Evolutionary conservation across 1,284 basidiomycete genomes (phyloP).

Genomic region (Leccinum solheimii): DNA sequence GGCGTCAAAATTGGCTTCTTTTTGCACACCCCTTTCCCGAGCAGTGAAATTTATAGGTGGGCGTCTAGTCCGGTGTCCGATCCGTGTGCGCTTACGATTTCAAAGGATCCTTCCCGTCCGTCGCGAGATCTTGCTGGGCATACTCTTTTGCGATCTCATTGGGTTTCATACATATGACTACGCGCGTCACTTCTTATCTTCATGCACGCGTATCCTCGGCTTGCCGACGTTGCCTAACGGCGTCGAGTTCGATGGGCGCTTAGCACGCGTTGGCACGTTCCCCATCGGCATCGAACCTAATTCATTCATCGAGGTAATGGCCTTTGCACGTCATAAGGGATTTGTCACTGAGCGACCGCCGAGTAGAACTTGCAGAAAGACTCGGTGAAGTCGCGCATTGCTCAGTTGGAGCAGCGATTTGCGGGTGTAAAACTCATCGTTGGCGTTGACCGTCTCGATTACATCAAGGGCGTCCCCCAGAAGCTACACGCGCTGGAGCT

Average conservation of each 20-base stretch:
- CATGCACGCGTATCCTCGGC: slow-evolving; percentile 94
- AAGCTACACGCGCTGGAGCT: slow-evolving; percentile 96
- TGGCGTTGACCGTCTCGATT: slow-evolving; percentile 96
- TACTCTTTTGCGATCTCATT: slow-evolving; percentile 94
- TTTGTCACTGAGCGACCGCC: slow-evolving; percentile 4
- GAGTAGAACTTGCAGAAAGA: slow-evolving; percentile 74
- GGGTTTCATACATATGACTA: slow-evolving; percentile 99
- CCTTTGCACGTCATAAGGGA: not conserved
- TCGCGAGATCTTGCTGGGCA: slow-evolving; percentile 92
- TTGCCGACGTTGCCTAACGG: slow-evolving; percentile 99
- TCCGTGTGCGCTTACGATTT: slow-evolving; percentile 8
- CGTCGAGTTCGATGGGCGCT: slow-evolving; percentile 91
- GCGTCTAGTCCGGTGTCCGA: slow-evolving; percentile 29
- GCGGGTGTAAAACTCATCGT: slow-evolving; percentile 97
- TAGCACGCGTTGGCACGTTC: slow-evolving; percentile 97
- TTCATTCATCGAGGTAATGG: slow-evolving; percentile 80
- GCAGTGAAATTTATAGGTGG: slow-evolving; percentile 95
- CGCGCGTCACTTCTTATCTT: slow-evolving; percentile 97
- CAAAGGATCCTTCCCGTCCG: slow-evolving; percentile 91
- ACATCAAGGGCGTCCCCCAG: slow-evolving; percentile 99
- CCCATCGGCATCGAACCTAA: slow-evolving; percentile 97
- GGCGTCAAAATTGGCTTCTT: slow-evolving; percentile 96
- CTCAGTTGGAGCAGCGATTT: slow-evolving; percentile 85
- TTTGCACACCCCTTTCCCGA: slow-evolving; percentile 98
- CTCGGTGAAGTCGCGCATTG: slow-evolving; percentile 77